phyloP scores from a whole-genome alignment of 306 rosid genomes.

The Notholithocarpus densiflorus region DNA sequence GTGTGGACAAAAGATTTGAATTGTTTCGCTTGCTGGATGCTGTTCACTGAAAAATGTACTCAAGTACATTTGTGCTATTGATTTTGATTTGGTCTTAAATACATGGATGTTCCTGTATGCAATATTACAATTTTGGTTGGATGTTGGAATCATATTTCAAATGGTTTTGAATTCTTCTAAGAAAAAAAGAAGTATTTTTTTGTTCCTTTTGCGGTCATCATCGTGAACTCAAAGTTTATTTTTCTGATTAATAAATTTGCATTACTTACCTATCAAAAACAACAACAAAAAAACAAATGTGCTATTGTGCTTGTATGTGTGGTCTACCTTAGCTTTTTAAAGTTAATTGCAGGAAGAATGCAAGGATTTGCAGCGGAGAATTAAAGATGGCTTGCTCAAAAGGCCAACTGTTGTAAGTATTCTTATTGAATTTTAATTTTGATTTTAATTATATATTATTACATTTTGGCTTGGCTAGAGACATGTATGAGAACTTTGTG shows the following conservation, averaged over 20 bases:
- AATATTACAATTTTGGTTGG: too few relatives aligned
- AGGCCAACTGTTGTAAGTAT: slow-evolving; percentile 61
- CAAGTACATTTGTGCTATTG: slow-evolving; percentile 9
- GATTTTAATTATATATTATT: slow-evolving; percentile 1
- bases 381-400: slow-evolving; percentile 60
- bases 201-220: too few relatives aligned
- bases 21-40: slow-evolving; percentile 8
- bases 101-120: too few relatives aligned
- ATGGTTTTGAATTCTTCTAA: too few relatives aligned
- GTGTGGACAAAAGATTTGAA: slow-evolving; percentile 2
- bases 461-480: background rate
- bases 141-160: too few relatives aligned
- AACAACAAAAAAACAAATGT: background rate
- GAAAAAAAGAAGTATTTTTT: too few relatives aligned
- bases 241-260: too few relatives aligned
- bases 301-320: slow-evolving; percentile 14
- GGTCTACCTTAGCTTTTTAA: slow-evolving; percentile 16
- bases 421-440: background rate
- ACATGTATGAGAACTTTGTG: background rate
- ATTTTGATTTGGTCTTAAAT: too few relatives aligned
- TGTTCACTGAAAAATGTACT: background rate
- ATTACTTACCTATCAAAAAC: too few relatives aligned
- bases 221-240: too few relatives aligned
- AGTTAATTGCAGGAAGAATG: slow-evolving; percentile 73
- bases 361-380: slow-evolving; percentile 60